These are phyloP conservation scores for Taxillus chinensis DNA, from an alignment of 164 flowering plant genomes.

Conservation along the genomic window DNA sequence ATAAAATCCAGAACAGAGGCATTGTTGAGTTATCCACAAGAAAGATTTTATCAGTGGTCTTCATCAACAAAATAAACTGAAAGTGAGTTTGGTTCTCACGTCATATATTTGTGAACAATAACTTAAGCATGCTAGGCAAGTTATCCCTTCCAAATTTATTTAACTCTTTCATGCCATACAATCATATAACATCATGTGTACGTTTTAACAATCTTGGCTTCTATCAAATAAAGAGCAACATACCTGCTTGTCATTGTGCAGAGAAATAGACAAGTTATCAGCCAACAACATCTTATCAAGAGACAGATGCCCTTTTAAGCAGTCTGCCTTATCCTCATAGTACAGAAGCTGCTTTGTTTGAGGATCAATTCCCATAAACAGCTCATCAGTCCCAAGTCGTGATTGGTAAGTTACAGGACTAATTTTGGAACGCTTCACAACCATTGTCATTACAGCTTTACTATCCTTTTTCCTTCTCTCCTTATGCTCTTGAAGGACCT, in stretches of 20 bases:
- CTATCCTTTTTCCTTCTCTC: constrained; percentile 76
- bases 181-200: no score
- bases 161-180: no score
- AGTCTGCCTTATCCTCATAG: constrained; percentile 71
- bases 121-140: no score
- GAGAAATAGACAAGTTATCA: constrained; percentile 46
- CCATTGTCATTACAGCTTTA: constrained; percentile 94
- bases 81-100: no score
- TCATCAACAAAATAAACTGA: no score
- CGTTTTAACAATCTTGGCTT: no score
- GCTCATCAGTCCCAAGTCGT: constrained; percentile 88
- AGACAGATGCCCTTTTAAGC: constrained; percentile 42
- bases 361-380: constrained; percentile 84
- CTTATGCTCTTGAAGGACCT: constrained; percentile 75
- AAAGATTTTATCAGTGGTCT: no score
- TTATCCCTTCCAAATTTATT: no score
- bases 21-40: no score
- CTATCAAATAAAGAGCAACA: not conserved
- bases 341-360: constrained; percentile 69
- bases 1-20: not conserved
- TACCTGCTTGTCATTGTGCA: constrained; percentile 90
- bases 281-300: constrained; percentile 60
- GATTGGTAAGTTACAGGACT: constrained; percentile 66
- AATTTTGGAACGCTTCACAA: constrained; percentile 73
- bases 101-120: no score